phyloP scores from a whole-genome alignment of 2,329 filamentous ascomycete species.

The Trichophyton equinum region DNA sequence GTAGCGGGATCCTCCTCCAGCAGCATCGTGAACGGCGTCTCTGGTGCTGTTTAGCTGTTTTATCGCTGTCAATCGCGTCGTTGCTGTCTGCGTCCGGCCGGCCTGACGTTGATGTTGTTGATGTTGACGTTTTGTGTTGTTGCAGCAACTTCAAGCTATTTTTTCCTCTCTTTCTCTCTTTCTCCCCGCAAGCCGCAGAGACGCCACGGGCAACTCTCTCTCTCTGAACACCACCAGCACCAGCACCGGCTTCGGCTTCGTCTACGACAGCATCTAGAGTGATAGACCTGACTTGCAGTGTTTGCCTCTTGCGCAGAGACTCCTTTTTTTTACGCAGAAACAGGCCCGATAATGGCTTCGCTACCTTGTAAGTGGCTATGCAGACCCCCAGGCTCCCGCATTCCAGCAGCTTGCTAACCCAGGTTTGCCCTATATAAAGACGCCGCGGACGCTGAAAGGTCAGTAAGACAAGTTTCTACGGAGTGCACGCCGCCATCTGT shows the following conservation, averaged over 20 bases:
- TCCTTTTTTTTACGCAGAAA: not conserved
- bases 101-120: not conserved
- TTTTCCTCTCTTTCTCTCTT: not conserved
- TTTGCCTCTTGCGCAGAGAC: not conserved
- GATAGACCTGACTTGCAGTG: not conserved
- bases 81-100: too few species aligned
- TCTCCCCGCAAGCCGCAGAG: not conserved
- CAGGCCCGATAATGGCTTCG: not conserved
- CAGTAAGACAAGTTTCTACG: conserved; percentile 17
- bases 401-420: not conserved
- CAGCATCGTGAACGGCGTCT: conserved; percentile 52
- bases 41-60: not conserved
- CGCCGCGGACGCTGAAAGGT: conserved; percentile 96
- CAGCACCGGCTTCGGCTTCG: not conserved
- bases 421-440: conserved; percentile 43
- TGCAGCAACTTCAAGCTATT: not conserved
- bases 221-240: not conserved
- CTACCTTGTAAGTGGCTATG: conserved; percentile 1
- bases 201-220: not conserved
- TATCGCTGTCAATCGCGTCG: not conserved
- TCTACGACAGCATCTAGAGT: not conserved
- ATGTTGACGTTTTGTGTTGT: not conserved
- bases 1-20: conserved; percentile 86
- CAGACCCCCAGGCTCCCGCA: not conserved
- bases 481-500: not conserved